Conservation (phyloP, 805 yeast genomes). For the Cyberlindnera suaveolens region DNA sequence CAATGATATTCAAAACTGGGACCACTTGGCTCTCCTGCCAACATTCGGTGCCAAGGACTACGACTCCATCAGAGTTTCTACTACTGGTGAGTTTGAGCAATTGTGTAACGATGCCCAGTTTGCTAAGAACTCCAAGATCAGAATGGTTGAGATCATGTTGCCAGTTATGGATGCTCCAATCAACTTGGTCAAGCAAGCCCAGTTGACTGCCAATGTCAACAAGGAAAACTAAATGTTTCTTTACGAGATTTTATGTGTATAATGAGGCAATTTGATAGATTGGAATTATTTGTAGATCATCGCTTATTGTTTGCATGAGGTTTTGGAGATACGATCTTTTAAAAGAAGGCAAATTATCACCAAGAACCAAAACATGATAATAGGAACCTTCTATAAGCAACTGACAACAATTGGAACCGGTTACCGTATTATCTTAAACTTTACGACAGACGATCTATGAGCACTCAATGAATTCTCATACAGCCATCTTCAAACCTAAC, state of each 20-base stretch:
- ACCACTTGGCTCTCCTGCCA: conserved; percentile 50
- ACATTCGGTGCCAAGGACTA: conserved; percentile 43
- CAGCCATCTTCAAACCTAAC: too few species aligned
- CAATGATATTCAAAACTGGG: conserved; percentile 66
- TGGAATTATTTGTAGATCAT: too few species aligned
- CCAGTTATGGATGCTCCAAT: conserved; percentile 67
- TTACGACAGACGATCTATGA: too few species aligned
- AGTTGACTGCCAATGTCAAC: conserved; percentile 39
- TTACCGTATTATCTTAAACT: too few species aligned
- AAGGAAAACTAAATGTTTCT: neutral
- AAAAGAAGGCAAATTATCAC: too few species aligned
- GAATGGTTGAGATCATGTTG: conserved; percentile 63
- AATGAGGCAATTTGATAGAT: too few species aligned
- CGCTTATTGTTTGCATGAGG: too few species aligned
- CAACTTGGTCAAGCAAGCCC: conserved; percentile 61
- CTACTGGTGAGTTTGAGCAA: conserved; percentile 52
- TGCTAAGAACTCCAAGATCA: conserved; percentile 49
- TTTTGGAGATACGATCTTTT: too few species aligned
- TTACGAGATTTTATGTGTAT: neutral
- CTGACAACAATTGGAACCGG: too few species aligned
- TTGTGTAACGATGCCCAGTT: conserved; percentile 42
- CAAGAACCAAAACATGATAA: too few species aligned
- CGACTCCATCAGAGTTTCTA: conserved; percentile 48
- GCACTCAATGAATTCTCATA: too few species aligned
- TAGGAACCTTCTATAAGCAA: too few species aligned